These are phyloP conservation scores for Lecanoromycetidae sp. DNA, from an alignment of 2,329 filamentous ascomycete genomes.

Conservation along the genomic window DNA sequence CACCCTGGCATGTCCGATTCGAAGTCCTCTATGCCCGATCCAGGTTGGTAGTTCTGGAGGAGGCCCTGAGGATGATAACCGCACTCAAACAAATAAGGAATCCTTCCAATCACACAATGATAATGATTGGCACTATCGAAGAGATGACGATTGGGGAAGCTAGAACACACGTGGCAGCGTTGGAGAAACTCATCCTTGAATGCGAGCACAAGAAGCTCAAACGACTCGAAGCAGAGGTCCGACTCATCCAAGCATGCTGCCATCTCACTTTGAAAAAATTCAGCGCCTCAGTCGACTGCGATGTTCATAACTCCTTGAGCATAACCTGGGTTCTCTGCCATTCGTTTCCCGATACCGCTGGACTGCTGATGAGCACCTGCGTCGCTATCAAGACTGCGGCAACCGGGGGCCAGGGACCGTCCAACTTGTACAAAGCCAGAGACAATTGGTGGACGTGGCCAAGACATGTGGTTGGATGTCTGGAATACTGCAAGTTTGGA, in stretches of 20 bases:
- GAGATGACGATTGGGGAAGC: constrained; percentile 17
- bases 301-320: neutral
- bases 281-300: neutral
- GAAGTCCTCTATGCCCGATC: constrained; percentile 20
- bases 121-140: constrained; percentile 17
- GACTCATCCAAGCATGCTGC: constrained; percentile 20
- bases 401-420: neutral
- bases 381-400: neutral
- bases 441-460: constrained; percentile 14
- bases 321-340: constrained; percentile 2
- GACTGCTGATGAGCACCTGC: constrained; percentile 1
- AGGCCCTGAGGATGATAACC: constrained; percentile 18
- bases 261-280: constrained; percentile 4
- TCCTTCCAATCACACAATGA: constrained; percentile 19
- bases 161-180: constrained; percentile 10
- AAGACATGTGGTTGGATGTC: constrained; percentile 4
- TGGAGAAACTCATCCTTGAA: constrained; percentile 15
- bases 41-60: constrained; percentile 18
- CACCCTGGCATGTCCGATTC: constrained; percentile 20
- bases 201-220: constrained; percentile 13
- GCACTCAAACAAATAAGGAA: constrained; percentile 17
- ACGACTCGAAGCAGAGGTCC: constrained; percentile 21
- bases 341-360: constrained; percentile 9
- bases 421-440: constrained; percentile 4
- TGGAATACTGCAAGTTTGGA: constrained; percentile 11